Percentiles rank a stretch among this genome's conserved stretches.
phyloP scores from a whole-genome alignment of 2,329 filamentous ascomycete species.

The Venturia carpophila region DNA sequence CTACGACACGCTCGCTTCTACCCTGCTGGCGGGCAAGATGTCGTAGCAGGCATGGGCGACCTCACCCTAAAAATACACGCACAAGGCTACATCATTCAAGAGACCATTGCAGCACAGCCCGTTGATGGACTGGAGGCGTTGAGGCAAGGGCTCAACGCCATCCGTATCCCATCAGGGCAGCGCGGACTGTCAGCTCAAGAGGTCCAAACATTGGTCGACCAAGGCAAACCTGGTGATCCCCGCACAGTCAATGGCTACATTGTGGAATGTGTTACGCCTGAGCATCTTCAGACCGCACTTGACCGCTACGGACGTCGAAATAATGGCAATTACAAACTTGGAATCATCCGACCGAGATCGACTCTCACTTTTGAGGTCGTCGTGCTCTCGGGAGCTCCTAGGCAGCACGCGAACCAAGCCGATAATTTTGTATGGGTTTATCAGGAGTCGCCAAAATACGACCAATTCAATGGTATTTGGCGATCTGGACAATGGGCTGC shows the following conservation, averaged over 20 bases:
- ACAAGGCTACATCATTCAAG: background rate
- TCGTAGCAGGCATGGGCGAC: background rate
- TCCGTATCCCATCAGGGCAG: too few relatives aligned
- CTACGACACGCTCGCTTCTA: background rate
- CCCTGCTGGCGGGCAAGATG: background rate
- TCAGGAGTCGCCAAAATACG: background rate
- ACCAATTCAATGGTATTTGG: background rate
- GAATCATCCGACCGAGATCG: background rate
- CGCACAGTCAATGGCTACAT: background rate
- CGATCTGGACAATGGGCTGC: background rate
- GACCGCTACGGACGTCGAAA: background rate
- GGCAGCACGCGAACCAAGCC: background rate
- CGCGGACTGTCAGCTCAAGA: slow-evolving; percentile 2
- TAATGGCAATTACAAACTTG: background rate
- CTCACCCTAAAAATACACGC: background rate
- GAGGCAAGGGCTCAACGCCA: background rate
- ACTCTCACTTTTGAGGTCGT: background rate
- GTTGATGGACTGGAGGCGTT: slow-evolving; percentile 2
- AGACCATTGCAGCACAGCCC: background rate
- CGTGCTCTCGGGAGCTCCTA: background rate
- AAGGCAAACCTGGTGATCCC: background rate
- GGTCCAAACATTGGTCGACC: background rate
- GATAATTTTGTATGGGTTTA: slow-evolving; percentile 9
- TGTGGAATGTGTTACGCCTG: background rate
- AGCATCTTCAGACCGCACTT: background rate